Conservation (phyloP, 2,329 filamentous ascomycete species). For the Aplosporella prunicola region DNA sequence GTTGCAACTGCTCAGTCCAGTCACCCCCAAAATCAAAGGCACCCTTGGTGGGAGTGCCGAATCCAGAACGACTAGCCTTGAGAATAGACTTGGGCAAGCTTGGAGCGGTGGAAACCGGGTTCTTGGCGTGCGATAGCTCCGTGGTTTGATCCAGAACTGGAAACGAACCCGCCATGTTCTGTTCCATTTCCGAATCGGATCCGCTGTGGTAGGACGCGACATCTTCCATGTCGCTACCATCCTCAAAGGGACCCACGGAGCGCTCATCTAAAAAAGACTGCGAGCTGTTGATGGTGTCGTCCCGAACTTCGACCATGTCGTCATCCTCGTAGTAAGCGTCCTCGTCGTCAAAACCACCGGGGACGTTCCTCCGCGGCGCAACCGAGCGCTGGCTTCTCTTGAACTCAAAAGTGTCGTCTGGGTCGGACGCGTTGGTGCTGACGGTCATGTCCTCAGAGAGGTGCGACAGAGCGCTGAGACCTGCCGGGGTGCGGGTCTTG, state of each 20-base stretch:
- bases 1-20: constrained; percentile 89
- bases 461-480: constrained; percentile 11
- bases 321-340: constrained; percentile 48
- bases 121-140: constrained; percentile 50
- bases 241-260: constrained; percentile 65
- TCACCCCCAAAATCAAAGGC: constrained; percentile 58
- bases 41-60: constrained; percentile 45
- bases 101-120: constrained; percentile 21
- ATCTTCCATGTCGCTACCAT: constrained; percentile 52
- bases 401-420: constrained; percentile 48
- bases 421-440: constrained; percentile 34
- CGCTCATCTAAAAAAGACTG: constrained; percentile 89
- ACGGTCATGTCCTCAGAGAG: constrained; percentile 22
- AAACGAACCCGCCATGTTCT: constrained; percentile 71
- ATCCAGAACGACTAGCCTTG: constrained; percentile 30
- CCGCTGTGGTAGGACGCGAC: constrained; percentile 51
- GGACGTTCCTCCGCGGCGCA: constrained; percentile 45
- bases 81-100: constrained; percentile 40
- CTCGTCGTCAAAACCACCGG: constrained; percentile 70
- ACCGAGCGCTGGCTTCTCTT: constrained; percentile 41
- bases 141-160: constrained; percentile 63
- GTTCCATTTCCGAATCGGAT: constrained; percentile 64
- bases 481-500: constrained; percentile 22
- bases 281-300: constrained; percentile 24
- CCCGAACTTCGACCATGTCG: constrained; percentile 26